Base-by-base conservation (phyloP, 495 filamentous ascomycete species). In the Aspergillus haitiensis region DNA sequence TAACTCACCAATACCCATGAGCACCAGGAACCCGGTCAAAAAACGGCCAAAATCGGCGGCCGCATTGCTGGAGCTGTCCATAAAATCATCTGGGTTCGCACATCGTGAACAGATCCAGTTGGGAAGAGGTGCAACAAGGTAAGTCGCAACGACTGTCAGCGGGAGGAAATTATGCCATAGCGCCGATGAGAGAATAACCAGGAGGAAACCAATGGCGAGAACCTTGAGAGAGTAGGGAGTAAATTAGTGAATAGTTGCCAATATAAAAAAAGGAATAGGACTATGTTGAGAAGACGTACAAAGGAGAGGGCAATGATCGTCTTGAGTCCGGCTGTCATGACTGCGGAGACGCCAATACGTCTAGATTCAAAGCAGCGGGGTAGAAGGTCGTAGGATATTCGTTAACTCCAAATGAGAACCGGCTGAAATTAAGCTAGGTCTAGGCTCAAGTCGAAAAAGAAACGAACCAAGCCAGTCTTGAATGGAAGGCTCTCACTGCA, bases 221-320 rank as follows among this genome's bases (percentile, higher is more conserved):
- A 98, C 84, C 89, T 93, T 53, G 33, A 52, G 7, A 40, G 32
- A 53, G 50, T 39, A 6, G 13, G 32, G 36, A 45, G 3, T 6
- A 2, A n/a, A 50, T 73, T 52, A 71, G 67, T 16, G 27, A 58
- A 35, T 12, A 15, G 8, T 57, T 37, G 27, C 7, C 34, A 4
- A 15, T 9, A 31, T 27, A 53, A 33, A 40, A 16, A 37, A 8
- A 52, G 3, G 8, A 50, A 34, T 6, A 50, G 8, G 15, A 12
- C 11, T 21, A 31, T 15, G 12, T 12, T 8, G 34, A 46, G 52
- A 46, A 62, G 9, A 42, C 84, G 40, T 83, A 92, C 95, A 78
- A 98, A 98, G 65, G 94, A 97, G 66, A 98, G 91, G 53, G 88
- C 90, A 76, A 98, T 98, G 78, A 98, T 98, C 66, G 95, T 98